These are phyloP conservation scores for Periconia digitata DNA, from an alignment of 2,329 filamentous ascomycete species.

Conservation along the genomic window DNA sequence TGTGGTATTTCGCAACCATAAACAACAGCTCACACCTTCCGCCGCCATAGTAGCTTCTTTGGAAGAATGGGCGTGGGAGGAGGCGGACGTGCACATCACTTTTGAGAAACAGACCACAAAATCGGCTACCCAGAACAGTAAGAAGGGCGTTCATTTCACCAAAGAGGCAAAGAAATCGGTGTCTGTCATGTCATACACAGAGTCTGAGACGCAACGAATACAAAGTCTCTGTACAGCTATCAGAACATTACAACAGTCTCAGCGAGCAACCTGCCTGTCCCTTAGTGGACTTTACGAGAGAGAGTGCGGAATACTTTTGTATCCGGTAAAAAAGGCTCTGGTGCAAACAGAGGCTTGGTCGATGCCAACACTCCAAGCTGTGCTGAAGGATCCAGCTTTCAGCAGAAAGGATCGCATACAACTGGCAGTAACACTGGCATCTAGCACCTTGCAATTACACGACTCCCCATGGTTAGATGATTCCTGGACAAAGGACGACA, in stretches of 20 bases:
- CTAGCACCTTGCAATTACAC: constrained; percentile 24
- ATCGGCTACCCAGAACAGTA: neutral
- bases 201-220: constrained; percentile 16
- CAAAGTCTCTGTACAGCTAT: constrained; percentile 21
- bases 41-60: neutral
- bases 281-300: constrained; percentile 10
- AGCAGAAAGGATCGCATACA: constrained; percentile 16
- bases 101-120: neutral
- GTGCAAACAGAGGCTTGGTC: constrained; percentile 15
- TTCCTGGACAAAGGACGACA: constrained; percentile 24
- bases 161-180: constrained; percentile 19
- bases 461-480: constrained; percentile 26
- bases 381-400: constrained; percentile 16
- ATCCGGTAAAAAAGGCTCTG: constrained; percentile 12
- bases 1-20: constrained; percentile 19
- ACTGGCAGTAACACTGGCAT: constrained; percentile 22
- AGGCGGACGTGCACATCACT: constrained; percentile 19
- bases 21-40: neutral
- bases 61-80: constrained; percentile 22
- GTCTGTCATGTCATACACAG: constrained; percentile 15
- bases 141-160: constrained; percentile 17
- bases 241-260: constrained; percentile 12
- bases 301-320: constrained; percentile 14
- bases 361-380: constrained; percentile 12
- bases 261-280: constrained; percentile 21